Evolutionary conservation across 1,284 basidiomycete species (phyloP).

Genomic region (Moniliophthora roreri): DNA sequence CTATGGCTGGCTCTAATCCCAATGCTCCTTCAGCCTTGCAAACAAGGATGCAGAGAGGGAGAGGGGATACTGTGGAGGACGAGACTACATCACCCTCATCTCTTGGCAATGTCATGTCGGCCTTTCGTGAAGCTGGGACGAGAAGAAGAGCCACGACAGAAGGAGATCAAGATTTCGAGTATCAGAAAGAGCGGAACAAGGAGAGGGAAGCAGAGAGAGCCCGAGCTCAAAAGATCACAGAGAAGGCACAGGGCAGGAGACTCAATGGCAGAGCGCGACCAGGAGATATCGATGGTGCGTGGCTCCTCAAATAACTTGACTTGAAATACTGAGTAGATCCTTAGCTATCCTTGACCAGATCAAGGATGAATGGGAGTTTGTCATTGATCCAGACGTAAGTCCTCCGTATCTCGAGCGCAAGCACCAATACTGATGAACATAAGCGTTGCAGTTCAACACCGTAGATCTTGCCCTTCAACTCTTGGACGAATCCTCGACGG

Average conservation of each 20-base stretch:
- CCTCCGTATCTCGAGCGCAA: conserved; percentile 3
- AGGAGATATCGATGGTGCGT: conserved; percentile 78
- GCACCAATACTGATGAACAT: conserved; percentile 13
- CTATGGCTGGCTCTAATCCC: conserved; percentile 21
- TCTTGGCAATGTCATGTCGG: conserved; percentile 56
- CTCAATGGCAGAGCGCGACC: conserved; percentile 52
- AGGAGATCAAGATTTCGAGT: conserved; percentile 47
- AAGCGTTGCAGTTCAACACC: conserved; percentile 74
- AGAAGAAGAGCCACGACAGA: conserved; percentile 56
- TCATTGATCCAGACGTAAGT: conserved; percentile 81
- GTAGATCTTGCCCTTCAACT: conserved; percentile 89
- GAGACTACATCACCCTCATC: conserved; percentile 46
- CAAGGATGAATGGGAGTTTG: conserved; percentile 87
- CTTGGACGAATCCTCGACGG: conserved; percentile 69
- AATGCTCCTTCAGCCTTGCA: conserved; percentile 24
- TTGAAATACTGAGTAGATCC: conserved; percentile 5
- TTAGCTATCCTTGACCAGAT: conserved; percentile 84
- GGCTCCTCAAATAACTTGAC: conserved; percentile 3
- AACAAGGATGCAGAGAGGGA: conserved; percentile 32
- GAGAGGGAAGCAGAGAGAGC: conserved; percentile 60
- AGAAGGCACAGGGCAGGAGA: conserved; percentile 60
- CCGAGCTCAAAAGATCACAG: conserved; percentile 64
- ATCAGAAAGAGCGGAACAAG: conserved; percentile 52
- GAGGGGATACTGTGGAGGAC: conserved; percentile 35
- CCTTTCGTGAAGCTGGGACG: conserved; percentile 65